Evolutionary conservation across 257 asterid genomes (phyloP), one percentile per base, ranked within the genome.

Genomic region (Lycium barbarum): DNA sequence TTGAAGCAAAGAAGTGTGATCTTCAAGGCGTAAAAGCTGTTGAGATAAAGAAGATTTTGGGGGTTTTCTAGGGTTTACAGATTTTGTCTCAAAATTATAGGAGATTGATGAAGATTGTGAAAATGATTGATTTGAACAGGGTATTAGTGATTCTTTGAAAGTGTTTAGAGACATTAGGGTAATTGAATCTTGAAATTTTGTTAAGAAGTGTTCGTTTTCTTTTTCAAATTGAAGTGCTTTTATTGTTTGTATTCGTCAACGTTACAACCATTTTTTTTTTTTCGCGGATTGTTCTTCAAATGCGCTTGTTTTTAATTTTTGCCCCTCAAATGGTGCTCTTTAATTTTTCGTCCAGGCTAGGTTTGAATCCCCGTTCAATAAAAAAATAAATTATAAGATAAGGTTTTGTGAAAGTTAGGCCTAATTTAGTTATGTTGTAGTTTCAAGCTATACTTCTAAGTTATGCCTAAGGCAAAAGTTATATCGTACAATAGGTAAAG

Each of bases 131-230:
- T 22, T 89, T 80, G 43, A 83, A 53, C 99, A 96, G 80, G 98
- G 95, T 84, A 87, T 96, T 43, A 96, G 92, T 38, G 97, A 91
- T 90, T 96, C 99, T 84, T 93, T 96, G 88, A 96, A 92, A 66
- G 93, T 91, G 87, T 89, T 93, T 22, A 95, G 71, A 84, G 99
- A 96, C 99, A 95, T 95, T 26, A 6, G 88, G 84, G n/a, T 45
- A 80, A 13, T 36, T 9, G 80, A 61, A 73, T 14, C 15, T 15
- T 55, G 59, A 45, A 20, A 43, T 63, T 47, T 20, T 22, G 62
- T 74, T 54, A 49, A 7, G 11, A 43, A 74, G 61, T 73, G 62
- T 76, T 26, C 0, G n/a, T 13, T 13, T 20, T 20, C 65, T 33
- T 66, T 49, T 74, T 72, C 65, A 53, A 76, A 76, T 51, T 26